phyloP scores from a whole-genome alignment of 208 protist species.

The Trypanosoma cruzi region DNA sequence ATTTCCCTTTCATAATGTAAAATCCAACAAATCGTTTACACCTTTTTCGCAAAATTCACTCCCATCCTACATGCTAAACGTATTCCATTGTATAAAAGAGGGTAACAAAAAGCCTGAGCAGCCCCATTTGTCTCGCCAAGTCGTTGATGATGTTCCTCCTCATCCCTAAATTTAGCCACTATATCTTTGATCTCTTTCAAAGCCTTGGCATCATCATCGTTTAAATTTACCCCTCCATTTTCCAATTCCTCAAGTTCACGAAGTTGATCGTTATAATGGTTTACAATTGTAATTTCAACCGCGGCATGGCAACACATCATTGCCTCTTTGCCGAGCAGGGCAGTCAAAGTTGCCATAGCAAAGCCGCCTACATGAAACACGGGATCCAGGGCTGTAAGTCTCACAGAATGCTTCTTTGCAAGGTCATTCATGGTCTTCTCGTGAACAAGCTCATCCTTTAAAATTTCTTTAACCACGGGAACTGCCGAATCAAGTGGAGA shows the following conservation, averaged over 20 bases:
- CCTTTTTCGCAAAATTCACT: constrained; percentile 62
- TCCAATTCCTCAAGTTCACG: constrained; percentile 75
- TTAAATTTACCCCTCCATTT: constrained; percentile 27
- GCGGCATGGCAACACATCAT: constrained; percentile 92
- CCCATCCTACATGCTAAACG: constrained; percentile 72
- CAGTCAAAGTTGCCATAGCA: constrained; percentile 70
- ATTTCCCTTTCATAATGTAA: constrained; percentile 7
- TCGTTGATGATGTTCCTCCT: constrained; percentile 87
- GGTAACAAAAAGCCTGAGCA: constrained; percentile 63
- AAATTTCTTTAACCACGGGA: constrained; percentile 76
- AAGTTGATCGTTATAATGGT: constrained; percentile 91
- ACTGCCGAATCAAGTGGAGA: constrained; percentile 68
- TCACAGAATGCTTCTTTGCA: constrained; percentile 62
- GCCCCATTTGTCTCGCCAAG: constrained; percentile 83
- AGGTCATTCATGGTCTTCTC: constrained; percentile 75
- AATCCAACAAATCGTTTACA: constrained; percentile 37
- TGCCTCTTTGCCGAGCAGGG: constrained; percentile 75
- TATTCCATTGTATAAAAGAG: constrained; percentile 84
- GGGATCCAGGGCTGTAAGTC: constrained; percentile 64
- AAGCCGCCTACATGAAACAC: constrained; percentile 77
- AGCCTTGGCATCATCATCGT: constrained; percentile 27
- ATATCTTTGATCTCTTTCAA: constrained; percentile 75
- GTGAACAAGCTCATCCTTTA: constrained; percentile 81
- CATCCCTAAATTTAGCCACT: constrained; percentile 80
- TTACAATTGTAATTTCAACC: constrained; percentile 81